These are phyloP conservation scores for Linaria vulgaris DNA, from an alignment of 257 asterid genomes.

Conservation along the genomic window DNA sequence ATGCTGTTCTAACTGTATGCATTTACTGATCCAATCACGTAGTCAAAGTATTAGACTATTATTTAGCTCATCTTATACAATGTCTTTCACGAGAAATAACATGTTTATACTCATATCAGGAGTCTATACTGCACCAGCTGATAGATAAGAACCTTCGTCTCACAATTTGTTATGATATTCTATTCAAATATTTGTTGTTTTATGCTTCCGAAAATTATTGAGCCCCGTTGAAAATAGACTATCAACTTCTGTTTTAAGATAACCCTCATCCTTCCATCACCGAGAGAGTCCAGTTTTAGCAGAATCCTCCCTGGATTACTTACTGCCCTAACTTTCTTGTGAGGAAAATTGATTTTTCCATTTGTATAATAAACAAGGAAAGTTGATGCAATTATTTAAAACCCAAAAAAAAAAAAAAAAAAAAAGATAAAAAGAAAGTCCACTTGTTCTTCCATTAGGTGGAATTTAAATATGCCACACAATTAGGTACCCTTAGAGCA, in stretches of 20 bases:
- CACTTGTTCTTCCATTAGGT: no score
- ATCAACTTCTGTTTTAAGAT: no score
- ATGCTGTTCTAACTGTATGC: no score
- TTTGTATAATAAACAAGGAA: neutral
- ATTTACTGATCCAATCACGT: neutral
- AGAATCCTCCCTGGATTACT: no score
- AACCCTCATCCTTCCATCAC: no score
- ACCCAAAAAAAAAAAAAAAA: neutral
- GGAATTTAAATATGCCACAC: no score
- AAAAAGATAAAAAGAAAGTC: neutral
- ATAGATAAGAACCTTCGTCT: neutral
- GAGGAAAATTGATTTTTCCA: neutral
- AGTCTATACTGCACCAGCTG: neutral
- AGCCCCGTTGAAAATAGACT: no score
- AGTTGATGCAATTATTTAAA: neutral
- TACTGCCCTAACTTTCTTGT: neutral
- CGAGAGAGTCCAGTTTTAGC: no score
- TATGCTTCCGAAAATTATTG: no score
- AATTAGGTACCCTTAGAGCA: no score
- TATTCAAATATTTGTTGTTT: neutral
- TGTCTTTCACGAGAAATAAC: neutral
- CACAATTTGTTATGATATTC: neutral
- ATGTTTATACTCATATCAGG: neutral
- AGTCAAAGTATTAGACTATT: neutral
- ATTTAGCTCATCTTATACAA: neutral